Base-by-base conservation (phyloP, 495 filamentous ascomycete genomes). In the Gamarada debralockiae region DNA sequence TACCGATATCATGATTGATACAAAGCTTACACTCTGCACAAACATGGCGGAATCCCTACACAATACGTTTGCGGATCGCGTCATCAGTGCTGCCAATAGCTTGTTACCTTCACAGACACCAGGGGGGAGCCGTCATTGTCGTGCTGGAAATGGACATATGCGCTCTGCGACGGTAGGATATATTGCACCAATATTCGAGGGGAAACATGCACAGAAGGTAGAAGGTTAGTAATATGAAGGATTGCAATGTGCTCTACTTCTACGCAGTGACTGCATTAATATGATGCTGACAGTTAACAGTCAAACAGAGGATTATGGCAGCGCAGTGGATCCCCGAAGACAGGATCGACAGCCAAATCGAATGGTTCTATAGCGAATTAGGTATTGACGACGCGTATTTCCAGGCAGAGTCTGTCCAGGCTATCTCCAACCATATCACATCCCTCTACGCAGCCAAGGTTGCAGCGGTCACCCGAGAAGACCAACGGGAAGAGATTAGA, bases 381-480 rank as follows among this genome's bases (percentile, higher is more conserved):
- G 93, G 93, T 46, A 98, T 98, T 63, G 93, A 98, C 69, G 93
- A 98, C 69, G 91, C 95, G 73, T 98, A 98, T 72, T 98, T 98
- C 76, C 87, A 95, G 66, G 89, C 89, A 31, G 93, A 98, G 72
- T 79, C 80, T 3, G 85, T 83, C 24, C 86, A 91, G 36, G 89
- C 86, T 43, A 92, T 98, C 56, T 86, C 90, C 54, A 95, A 86
- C 63, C 87, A 96, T 65, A 90, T 98, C 57, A 91, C 90, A 46
- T 97, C 92, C 14, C 79, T 98, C 27, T 98, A 97, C 64, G 95
- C 93, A 17, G 93, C 92, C 66, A 98, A 98, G 73, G 84, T 97
- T 36, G 95, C 95, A 5, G 93, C 93, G 1, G 95, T 87, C 61
- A 87, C 93, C n/a, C 86, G 93, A 50, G 89, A 95, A 62, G 93